A percentile compares a stretch with the other conserved stretches of the same genome.
Conservation (phyloP, 2,329 filamentous ascomycete species). For the Botrytis elliptica region DNA sequence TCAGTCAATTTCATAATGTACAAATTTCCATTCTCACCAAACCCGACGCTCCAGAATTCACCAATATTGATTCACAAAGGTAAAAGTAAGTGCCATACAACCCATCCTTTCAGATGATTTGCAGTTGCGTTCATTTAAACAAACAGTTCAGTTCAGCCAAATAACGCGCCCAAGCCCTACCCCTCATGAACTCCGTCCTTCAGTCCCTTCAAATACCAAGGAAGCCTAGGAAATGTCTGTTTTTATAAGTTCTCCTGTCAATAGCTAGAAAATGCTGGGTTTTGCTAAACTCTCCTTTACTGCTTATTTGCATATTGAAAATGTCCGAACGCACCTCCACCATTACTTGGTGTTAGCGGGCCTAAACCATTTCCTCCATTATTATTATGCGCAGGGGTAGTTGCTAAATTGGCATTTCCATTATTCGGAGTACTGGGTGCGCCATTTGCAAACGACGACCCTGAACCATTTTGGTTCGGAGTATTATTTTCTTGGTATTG, state of each 20-base stretch:
- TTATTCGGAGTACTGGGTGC: constrained; percentile 69
- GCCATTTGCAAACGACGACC: constrained; percentile 48
- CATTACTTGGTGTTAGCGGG: constrained; percentile 75
- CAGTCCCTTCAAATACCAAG: constrained; percentile 1
- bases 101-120: background rate
- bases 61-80: background rate
- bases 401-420: constrained; percentile 51
- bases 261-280: background rate
- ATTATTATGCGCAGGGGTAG: constrained; percentile 53
- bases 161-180: constrained; percentile 7
- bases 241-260: background rate
- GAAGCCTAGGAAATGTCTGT: constrained; percentile 5
- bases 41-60: background rate
- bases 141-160: background rate
- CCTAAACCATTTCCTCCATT: constrained; percentile 53
- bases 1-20: constrained; percentile 6
- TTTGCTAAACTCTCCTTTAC: background rate
- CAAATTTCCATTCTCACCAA: background rate
- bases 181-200: background rate
- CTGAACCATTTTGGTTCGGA: constrained; percentile 51
- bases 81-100: background rate
- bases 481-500: constrained; percentile 49
- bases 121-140: background rate
- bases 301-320: constrained; percentile 48
- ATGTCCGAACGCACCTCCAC: constrained; percentile 71